Base-by-base conservation (phyloP, 2,329 filamentous ascomycete species). In the Cryphonectria carpinicola region DNA sequence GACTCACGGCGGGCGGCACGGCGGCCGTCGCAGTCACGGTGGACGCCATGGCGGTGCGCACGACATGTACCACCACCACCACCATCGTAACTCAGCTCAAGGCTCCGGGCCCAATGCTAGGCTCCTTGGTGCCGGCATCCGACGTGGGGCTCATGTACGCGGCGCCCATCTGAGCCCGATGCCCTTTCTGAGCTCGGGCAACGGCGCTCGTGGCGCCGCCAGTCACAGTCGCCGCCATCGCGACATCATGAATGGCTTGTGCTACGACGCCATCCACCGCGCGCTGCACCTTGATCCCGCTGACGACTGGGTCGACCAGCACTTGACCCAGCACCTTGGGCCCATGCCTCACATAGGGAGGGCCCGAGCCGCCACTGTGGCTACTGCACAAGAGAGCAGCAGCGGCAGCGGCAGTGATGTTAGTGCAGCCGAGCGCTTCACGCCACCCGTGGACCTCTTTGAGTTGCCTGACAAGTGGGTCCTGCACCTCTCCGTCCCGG, bases 361-460 rank as follows among this genome's bases (percentile, higher is more conserved):
- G 41, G 41, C 41, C 37, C 37, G 37, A 7, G 37, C 37, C 8
- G 37, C 37, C 37, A 10, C 37, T 10, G 37, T 10, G 8, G 37
- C 37, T 11, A 4, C 13, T 68, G 68, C 46, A 43, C 13, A 17
- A 14, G 46, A 49, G 3, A 22, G 10, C 22, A 8, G 19, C 43
- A 22, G 43, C 43, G 17, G 43, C 43, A 49, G 43, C 58, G 68
- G 63, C 58, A 43, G 68, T 61, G 71, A 73, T 52, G 77, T 79
- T 54, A 35, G 32, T 41, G 37, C 25, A 35, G 76, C 77, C 54
- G 80, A 82, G 67, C 78, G 83, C 70, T 92, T 93, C 79, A 79
- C 80, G 6, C 91, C 92, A 0, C 89, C 91, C n/a, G 83, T 90
- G 69, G 93, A 97, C 78, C 82, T 95, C 74, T 96, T 95, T 83